Conservation (phyloP, 2,329 filamentous ascomycete species). For the Venturiaceae sp. region DNA sequence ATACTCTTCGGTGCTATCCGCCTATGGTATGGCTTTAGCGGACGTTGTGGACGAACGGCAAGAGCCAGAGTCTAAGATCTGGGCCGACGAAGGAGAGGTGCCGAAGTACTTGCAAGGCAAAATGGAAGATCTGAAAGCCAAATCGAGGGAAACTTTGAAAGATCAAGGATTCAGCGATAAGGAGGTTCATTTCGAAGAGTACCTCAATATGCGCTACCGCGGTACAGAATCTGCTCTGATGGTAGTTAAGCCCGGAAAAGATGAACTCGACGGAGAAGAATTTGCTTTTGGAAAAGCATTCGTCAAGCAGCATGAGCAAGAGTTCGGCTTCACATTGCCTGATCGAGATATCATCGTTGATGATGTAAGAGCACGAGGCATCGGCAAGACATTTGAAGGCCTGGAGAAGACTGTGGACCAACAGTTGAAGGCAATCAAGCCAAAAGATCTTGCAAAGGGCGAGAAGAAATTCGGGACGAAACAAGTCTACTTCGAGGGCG, state of each 20-base stretch:
- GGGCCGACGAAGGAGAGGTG: constrained; percentile 45
- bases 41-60: constrained; percentile 90
- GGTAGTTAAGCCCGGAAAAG: constrained; percentile 66
- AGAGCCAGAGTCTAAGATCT: constrained; percentile 57
- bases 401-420: constrained; percentile 75
- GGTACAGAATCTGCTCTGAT: constrained; percentile 88
- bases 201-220: constrained; percentile 86
- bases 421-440: constrained; percentile 62
- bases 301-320: constrained; percentile 76
- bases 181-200: constrained; percentile 78
- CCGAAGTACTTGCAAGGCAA: constrained; percentile 57
- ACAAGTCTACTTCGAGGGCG: constrained; percentile 76
- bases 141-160: constrained; percentile 55
- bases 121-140: constrained; percentile 71
- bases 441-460: constrained; percentile 44
- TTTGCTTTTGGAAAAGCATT: constrained; percentile 84
- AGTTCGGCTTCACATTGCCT: constrained; percentile 83
- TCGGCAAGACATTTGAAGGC: constrained; percentile 78
- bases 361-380: constrained; percentile 78
- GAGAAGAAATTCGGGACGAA: constrained; percentile 57
- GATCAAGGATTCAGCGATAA: constrained; percentile 71
- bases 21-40: constrained; percentile 86
- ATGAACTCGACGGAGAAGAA: constrained; percentile 54
- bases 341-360: constrained; percentile 85
- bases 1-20: constrained; percentile 82